Base-by-base conservation (phyloP, 2,329 filamentous ascomycete species). In the Knoxdaviesia proteae region DNA sequence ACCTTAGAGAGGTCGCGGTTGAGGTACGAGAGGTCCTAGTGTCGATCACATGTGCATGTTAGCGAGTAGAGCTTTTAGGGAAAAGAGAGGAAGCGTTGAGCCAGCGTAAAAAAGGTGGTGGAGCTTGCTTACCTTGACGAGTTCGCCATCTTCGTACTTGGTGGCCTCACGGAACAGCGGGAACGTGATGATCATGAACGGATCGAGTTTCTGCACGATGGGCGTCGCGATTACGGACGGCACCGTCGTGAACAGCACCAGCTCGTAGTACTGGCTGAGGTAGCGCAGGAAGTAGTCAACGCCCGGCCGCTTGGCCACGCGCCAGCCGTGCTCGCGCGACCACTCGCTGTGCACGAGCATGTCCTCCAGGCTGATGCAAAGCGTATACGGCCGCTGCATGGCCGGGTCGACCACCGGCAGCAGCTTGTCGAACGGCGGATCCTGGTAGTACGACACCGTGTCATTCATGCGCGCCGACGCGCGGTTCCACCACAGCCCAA, bases 201-300 rank as follows among this genome's bases (percentile, higher is more conserved):
- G 90, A 56, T 98, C 90, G 46, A 98, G 68, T 62, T 98, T 98
- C 54, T 84, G 77, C 50, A 94, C 74, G 42, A 98, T 71, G 30
- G 84, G 84, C 51, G 94, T 86, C 32, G 78, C 88, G 56, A 84
- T 80, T 54, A 76, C 77, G 54, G 77, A 84, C 1, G 88, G 86
- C 39, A 90, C 79, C 36, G 74, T 83, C 33, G 90, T 98, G 64
- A 96, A 98, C 49, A 98, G 75, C 42, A 96, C 90, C 43, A 98
- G 69, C 60, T 98, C 90, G 57, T 94, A 98, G 69, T 98, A 96
- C 60, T 94, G 87, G 61, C 83, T 88, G 40, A 98, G 71, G 59
- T 98, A 98, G 55, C 84, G 83, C 49, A 98, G 65, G 65, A 98
- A 98, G 65, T 98, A 98, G 63, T 98, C 90, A 47, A 92, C 74